These are phyloP conservation scores for Fomitopsis pinicola DNA, from an alignment of 1,284 basidiomycete species.

Conservation along the genomic window DNA sequence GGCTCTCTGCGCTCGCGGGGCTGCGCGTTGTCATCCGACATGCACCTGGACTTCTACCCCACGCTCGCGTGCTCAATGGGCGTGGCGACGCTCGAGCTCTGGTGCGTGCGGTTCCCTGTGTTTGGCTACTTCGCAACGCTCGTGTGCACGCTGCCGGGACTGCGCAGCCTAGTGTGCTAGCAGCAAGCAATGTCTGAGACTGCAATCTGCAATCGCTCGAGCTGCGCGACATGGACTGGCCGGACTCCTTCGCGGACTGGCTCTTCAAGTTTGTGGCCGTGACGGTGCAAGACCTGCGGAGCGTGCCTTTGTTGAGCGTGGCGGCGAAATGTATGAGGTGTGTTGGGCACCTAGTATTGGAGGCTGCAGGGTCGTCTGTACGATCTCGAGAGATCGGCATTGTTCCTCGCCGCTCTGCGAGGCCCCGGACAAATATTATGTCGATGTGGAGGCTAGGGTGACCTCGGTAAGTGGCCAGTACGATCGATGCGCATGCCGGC, in stretches of 20 bases:
- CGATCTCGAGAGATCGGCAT: conserved; percentile 1
- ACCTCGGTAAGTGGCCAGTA: not conserved
- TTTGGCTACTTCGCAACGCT: conserved; percentile 5
- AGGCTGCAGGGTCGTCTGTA: not conserved
- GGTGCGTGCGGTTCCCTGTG: conserved; percentile 3
- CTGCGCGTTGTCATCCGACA: conserved; percentile 1
- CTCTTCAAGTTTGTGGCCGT: not conserved
- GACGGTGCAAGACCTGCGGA: not conserved
- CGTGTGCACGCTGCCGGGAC: conserved; percentile 2
- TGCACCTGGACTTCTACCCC: conserved; percentile 4
- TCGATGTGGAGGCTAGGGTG: not conserved
- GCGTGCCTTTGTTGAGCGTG: not conserved
- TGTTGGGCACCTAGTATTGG: not conserved
- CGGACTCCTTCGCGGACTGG: conserved; percentile 2
- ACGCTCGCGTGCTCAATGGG: conserved; percentile 1
- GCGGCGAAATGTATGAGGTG: not conserved
- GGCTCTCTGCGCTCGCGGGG: not conserved
- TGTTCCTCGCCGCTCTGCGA: not conserved
- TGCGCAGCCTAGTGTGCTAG: conserved; percentile 1
- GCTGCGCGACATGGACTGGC: conserved; percentile 1
- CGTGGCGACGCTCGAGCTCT: conserved; percentile 12
- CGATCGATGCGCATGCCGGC: not conserved
- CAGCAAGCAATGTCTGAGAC: not conserved
- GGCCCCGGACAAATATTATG: not conserved
- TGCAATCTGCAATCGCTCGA: not conserved